Evolutionary conservation across 176 grass and related monocot species (phyloP).

Genomic region (Zizania latifolia): DNA sequence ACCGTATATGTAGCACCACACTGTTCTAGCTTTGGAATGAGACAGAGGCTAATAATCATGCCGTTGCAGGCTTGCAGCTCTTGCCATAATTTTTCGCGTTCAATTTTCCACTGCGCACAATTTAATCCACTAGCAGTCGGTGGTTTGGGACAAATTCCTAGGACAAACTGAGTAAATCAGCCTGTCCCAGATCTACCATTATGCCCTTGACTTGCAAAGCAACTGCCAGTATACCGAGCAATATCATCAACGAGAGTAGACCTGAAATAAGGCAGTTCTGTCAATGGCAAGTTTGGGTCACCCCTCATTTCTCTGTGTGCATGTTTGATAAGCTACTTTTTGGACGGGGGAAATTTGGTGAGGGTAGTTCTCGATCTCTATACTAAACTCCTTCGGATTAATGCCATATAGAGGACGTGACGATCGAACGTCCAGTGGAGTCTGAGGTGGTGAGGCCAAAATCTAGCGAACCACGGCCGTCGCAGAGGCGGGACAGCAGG

Average conservation of each 20-base stretch:
- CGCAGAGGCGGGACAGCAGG: too few relatives aligned
- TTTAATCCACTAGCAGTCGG: not conserved
- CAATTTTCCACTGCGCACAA: not conserved
- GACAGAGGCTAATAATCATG: not conserved
- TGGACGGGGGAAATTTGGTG: too few relatives aligned
- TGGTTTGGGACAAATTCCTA: not conserved
- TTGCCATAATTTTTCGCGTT: not conserved
- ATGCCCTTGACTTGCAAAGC: not conserved
- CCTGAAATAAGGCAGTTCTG: not conserved
- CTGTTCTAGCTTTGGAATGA: not conserved
- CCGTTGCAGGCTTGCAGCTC: not conserved
- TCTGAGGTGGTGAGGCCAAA: too few relatives aligned
- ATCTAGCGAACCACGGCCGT: too few relatives aligned
- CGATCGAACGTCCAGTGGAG: too few relatives aligned
- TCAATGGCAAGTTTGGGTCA: too few relatives aligned
- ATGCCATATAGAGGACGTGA: too few relatives aligned
- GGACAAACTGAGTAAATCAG: not conserved
- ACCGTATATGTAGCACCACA: too few relatives aligned
- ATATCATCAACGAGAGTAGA: not conserved
- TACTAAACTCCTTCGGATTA: too few relatives aligned
- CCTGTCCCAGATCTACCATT: not conserved
- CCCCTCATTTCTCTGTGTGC: constrained; percentile 35
- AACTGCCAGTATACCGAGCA: not conserved
- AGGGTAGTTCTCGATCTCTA: too few relatives aligned
- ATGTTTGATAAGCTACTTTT: constrained; percentile 18